Conservation (phyloP, 2,329 filamentous ascomycete species). For the Trichoderma sp. region DNA sequence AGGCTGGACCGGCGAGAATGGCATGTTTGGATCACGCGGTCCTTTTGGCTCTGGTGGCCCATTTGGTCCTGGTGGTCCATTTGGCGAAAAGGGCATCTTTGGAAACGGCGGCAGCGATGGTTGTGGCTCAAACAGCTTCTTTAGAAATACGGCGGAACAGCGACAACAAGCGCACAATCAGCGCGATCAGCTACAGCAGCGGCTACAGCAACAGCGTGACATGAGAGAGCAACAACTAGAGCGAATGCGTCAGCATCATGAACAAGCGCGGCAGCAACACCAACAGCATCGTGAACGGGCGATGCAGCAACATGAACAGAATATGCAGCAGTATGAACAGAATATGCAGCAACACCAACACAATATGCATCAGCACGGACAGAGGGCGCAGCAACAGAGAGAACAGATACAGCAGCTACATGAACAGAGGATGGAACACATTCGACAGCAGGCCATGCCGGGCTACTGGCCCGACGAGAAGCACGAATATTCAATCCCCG, state of each 20-base stretch:
- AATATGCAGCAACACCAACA: not conserved
- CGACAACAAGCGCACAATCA: not conserved
- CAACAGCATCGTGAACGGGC: not conserved
- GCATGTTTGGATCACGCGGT: conserved; percentile 27
- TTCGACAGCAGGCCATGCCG: conserved; percentile 31
- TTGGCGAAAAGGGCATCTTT: conserved; percentile 23
- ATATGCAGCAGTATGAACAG: not conserved
- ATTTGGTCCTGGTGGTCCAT: conserved; percentile 23
- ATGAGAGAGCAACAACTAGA: not conserved
- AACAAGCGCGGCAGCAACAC: not conserved
- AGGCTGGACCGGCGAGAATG: conserved; percentile 6
- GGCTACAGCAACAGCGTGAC: not conserved
- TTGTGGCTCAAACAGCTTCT: conserved; percentile 5
- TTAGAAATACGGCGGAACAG: conserved; percentile 1
- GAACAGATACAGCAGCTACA: not conserved
- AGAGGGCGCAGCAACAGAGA: not conserved
- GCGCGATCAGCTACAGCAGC: not conserved
- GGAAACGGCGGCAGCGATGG: not conserved
- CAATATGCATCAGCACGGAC: not conserved
- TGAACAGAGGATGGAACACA: not conserved
- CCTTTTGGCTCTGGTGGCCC: conserved; percentile 28
- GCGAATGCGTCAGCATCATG: not conserved
- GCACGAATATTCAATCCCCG: conserved; percentile 29
- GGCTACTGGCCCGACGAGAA: conserved; percentile 45
- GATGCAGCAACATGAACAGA: not conserved